A percentile compares a stretch with the other conserved stretches of the same genome.
Evolutionary conservation across 192 early-diverging fungal species (phyloP).

Genomic region (Endogone sp.): DNA sequence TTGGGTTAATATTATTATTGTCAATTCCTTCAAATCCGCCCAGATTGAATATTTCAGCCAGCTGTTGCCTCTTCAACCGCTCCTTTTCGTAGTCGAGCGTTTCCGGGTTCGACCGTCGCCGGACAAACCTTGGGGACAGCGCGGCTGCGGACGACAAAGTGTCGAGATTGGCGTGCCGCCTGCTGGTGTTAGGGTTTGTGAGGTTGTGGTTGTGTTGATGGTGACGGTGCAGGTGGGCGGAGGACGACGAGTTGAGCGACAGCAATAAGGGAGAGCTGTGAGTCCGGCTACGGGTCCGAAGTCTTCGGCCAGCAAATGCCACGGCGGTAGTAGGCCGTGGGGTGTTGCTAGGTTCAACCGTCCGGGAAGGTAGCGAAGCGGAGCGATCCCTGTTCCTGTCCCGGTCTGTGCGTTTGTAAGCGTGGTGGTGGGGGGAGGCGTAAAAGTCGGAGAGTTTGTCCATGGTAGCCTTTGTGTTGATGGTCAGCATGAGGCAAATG

Average conservation of each 20-base stretch:
- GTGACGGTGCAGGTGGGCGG: background rate
- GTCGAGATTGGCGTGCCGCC: background rate
- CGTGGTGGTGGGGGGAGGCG: background rate
- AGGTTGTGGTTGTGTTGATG: background rate
- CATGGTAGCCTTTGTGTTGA: background rate
- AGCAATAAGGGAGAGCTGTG: background rate
- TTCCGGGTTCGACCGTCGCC: background rate
- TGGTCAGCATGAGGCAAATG: background rate
- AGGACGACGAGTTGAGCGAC: slow-evolving; percentile 2
- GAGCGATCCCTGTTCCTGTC: background rate
- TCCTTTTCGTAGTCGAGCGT: background rate
- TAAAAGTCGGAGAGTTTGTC: background rate
- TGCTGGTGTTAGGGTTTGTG: background rate
- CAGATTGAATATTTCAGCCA: background rate
- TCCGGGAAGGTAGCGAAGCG: background rate
- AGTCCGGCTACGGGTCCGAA: background rate
- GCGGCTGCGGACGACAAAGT: background rate
- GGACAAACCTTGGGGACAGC: background rate
- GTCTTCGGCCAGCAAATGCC: background rate
- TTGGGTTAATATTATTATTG: background rate
- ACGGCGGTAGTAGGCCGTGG: background rate
- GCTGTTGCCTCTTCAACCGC: background rate
- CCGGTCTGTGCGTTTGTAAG: background rate
- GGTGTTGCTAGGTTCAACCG: background rate
- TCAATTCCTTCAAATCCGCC: background rate